Base-by-base conservation (phyloP, 345 rosid species). In the Populus simonii region DNA sequence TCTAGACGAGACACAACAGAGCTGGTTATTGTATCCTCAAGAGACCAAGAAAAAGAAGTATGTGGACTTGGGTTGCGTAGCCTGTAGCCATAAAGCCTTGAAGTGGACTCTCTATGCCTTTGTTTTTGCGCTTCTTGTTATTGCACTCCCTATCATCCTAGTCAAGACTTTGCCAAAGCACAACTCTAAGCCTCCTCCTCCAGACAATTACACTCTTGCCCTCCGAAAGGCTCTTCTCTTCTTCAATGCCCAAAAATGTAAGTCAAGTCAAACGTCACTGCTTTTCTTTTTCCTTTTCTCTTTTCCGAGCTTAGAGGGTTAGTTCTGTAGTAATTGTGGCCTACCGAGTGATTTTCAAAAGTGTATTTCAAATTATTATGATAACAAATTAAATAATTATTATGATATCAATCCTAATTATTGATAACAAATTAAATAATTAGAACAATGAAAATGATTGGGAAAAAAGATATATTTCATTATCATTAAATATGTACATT, bases 181-280 rank as follows among this genome's bases (percentile, higher is more conserved):
- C 81, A 85, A 84, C 63, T 11, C 86, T 23, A 43, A 13, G 3
- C 90, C 94, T 66, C 85, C 94, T 13, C 88, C 90, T 5, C 89
- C 92, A 0, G 97, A 94, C 73, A 78, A 88, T 76, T 92, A 94
- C 88, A 86, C 97, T 66, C 77, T 85, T 61, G 98, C 97, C 27
- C 90, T 94, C 71, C 92, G 83, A 55, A 91, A 92, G 85, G 91
- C 97, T 12, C 84, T 94, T 68, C 91, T 90, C 76, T 94, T 94
- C 82, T 94, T 94, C 84, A 91, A 94, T 67, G 97, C 97, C 62
- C 98, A 94, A 62, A 92, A 90, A 84, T 94, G 98, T 91, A 90
- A 80, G 93, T 87, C 55, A 15, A 15, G 22, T 22, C 27, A 11
- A 41, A 55, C 5, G 4, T 72, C 18, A 25, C 39, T 11, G 47